Evolutionary conservation across 495 filamentous ascomycete species (phyloP), one percentile per base, ranked within the genome.

Genomic region (Baudoinia panamericana): DNA sequence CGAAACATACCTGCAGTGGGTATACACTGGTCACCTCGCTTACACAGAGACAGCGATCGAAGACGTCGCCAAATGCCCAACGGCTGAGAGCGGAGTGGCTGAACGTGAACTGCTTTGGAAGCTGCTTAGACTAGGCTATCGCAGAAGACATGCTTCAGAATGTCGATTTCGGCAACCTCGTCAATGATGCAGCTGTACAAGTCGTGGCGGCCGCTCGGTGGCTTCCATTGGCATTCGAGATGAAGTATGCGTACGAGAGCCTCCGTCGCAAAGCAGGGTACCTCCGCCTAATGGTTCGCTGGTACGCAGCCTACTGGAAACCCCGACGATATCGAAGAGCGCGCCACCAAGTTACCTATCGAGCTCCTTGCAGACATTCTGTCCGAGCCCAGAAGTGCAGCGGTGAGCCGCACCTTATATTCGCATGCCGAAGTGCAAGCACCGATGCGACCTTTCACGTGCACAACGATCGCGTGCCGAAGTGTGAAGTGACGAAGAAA

Each of bases 1-100:
- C 26, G 28, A 38, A 16, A 11, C 26, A 5, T 53, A 53, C 25
- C 2, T 39, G 6, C 40, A 53, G 22, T 53, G 40, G 40, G 8
- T 46, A 1, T 53, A 45, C 41, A 30, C n/a, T 5, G 40, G 29
- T 2, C 12, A 30, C 4, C 3, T 13, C 8, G 38, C 29, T 8
- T 1, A 8, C 18, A n/a, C 26, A 11, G 29, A 40, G 15, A 13
- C n/a, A 16, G 23, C 4, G 15, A 13, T 11, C n/a, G 19, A 38
- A 3, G 16, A 19, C 33, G 2, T n/a, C n/a, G n/a, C n/a, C n/a
- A n/a, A n/a, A n/a, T n/a, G n/a, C n/a, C n/a, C n/a, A n/a, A n/a
- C n/a, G n/a, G n/a, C n/a, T n/a, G n/a, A 17, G 11, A 7, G 21
- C 7, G 4, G 5, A 18, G 4, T 25, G 15, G n/a, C 8, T 5